Percentiles rank a stretch among this genome's conserved stretches.
phyloP scores from a whole-genome alignment of 73 alveolate species.

The Tetrahymena borealis region DNA sequence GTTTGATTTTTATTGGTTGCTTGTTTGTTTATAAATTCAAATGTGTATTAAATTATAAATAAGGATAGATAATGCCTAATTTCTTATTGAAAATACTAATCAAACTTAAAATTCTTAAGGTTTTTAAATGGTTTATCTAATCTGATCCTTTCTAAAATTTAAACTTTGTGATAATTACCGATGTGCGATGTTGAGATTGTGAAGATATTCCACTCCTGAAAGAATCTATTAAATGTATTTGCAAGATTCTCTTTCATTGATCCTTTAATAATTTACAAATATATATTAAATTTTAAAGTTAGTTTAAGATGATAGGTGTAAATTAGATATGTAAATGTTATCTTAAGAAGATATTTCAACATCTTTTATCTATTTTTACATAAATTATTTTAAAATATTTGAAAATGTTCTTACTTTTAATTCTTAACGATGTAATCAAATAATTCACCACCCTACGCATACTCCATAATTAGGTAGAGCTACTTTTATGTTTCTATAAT shows the following conservation, averaged over 20 bases:
- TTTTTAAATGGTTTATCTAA: background rate
- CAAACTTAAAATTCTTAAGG: background rate
- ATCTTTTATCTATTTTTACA: background rate
- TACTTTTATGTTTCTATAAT: background rate
- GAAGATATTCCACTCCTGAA: constrained; percentile 88
- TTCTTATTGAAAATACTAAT: too few relatives aligned
- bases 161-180: background rate
- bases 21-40: too few relatives aligned
- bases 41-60: too few relatives aligned
- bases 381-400: background rate
- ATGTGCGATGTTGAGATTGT: constrained; percentile 75
- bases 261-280: constrained; percentile 12
- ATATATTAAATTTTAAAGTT: background rate
- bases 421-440: background rate
- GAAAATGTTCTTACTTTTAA: background rate
- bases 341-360: background rate
- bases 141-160: background rate
- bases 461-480: background rate
- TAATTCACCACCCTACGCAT: background rate
- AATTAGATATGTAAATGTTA: background rate
- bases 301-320: background rate
- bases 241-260: constrained; percentile 80
- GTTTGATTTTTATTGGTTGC: too few relatives aligned
- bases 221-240: constrained; percentile 67
- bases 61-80: too few relatives aligned